phyloP scores from a whole-genome alignment of 176 grass and related monocot species.

The Paspalum vaginatum region DNA sequence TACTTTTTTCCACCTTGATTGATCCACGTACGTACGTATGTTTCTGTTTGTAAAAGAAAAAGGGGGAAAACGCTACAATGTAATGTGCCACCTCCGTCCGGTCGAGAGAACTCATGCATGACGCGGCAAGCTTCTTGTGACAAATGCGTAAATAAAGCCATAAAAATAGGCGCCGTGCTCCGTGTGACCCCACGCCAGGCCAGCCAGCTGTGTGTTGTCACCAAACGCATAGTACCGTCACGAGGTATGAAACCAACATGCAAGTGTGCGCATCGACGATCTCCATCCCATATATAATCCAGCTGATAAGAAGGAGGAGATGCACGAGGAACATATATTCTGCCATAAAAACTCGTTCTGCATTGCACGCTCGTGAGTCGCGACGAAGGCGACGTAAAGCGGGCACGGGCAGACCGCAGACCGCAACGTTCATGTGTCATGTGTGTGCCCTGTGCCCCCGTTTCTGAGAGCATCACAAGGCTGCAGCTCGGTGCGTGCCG shows the following conservation, averaged over 20 bases:
- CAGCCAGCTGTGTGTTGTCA: background rate
- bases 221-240: background rate
- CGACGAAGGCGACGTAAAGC: background rate
- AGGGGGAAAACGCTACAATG: background rate
- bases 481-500: background rate
- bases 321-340: background rate
- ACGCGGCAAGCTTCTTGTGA: conserved; percentile 32
- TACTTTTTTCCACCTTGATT: too few relatives aligned
- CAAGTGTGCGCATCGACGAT: background rate
- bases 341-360: background rate
- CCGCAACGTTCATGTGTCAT: conserved; percentile 2
- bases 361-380: background rate
- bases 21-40: too few relatives aligned
- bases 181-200: background rate
- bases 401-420: too few relatives aligned
- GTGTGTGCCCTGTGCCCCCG: background rate
- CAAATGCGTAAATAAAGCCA: background rate
- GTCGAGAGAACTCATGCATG: background rate
- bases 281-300: background rate
- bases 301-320: background rate
- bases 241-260: background rate
- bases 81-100: background rate
- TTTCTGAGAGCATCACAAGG: background rate
- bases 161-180: conserved; percentile 29
- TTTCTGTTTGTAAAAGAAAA: background rate